Percentiles rank a stretch among this genome's conserved stretches.
These are phyloP conservation scores for Chloris gayana DNA, from an alignment of 176 grass and related monocot genomes.

Conservation along the genomic window DNA sequence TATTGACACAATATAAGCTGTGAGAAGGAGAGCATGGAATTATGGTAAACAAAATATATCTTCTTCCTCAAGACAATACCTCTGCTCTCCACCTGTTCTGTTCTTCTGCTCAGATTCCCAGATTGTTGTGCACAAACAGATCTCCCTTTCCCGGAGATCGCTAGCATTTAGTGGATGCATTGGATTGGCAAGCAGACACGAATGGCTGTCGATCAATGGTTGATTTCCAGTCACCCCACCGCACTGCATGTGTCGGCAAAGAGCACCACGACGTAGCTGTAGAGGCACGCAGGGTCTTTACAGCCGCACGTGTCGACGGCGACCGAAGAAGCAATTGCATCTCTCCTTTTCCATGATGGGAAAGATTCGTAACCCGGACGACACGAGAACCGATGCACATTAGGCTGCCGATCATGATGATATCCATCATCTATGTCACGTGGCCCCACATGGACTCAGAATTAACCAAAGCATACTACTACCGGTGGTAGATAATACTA, in stretches of 20 bases:
- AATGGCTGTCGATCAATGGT: background rate
- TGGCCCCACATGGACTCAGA: background rate
- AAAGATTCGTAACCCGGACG: constrained; percentile 44
- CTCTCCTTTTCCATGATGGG: constrained; percentile 45
- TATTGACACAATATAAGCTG: too few relatives aligned
- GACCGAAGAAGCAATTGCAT: background rate
- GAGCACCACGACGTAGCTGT: background rate
- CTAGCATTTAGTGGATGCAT: too few relatives aligned
- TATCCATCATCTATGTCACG: background rate
- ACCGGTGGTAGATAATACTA: background rate
- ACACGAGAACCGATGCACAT: constrained; percentile 19
- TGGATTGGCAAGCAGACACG: background rate
- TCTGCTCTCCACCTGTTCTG: too few relatives aligned
- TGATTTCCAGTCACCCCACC: background rate
- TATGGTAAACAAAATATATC: too few relatives aligned
- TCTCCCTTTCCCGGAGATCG: too few relatives aligned
- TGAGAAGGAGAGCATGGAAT: too few relatives aligned
- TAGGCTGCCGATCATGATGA: background rate
- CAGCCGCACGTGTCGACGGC: background rate
- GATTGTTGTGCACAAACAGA: too few relatives aligned
- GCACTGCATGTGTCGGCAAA: background rate
- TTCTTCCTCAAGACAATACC: too few relatives aligned
- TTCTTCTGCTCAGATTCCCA: too few relatives aligned
- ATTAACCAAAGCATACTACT: background rate
- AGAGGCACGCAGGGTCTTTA: background rate